Base-by-base conservation (phyloP, 805 yeast genomes). In the Starmerella floricola region DNA sequence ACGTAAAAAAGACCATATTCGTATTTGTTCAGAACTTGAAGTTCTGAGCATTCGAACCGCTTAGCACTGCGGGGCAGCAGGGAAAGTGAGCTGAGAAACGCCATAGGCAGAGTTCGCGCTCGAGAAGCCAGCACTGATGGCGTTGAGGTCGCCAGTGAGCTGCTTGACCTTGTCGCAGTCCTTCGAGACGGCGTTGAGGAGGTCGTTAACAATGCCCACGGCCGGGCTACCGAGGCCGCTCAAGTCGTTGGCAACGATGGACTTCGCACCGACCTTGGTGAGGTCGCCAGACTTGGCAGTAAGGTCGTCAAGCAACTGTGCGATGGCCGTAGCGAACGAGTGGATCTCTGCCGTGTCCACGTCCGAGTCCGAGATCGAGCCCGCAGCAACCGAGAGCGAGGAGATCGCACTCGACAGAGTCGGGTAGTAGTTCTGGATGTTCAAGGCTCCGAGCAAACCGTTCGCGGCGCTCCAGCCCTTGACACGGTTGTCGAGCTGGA, bases 371-470 rank as follows among this genome's bases (percentile, higher is more conserved):
- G 50, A n/a, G 19, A 42, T 23, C 21, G 40, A 19, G 26, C 35
- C 40, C 15, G 40, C 49, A 24, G 21, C 42, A 18, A 24, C 31
- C 31, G 42, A 33, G 4, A 52, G 49, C 23, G 48, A 36, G 17
- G 21, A 34, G 23, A 54, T 44, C 31, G 55, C 55, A 17, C 21
- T 15, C 31, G 46, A 41, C 31, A 56, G 40, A 13, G 49, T 39
- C 6, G 45, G 45, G 51, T 43, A 54, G 40, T 44, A 34, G 36
- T 38, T 35, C 55, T 57, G 61, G 43, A 57, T 56, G 34, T 41
- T 47, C 16, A 56, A 52, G 19, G 61, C 61, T 32, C 55, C 60
- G 10, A 17, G 16, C 16, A 56, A 42, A 8, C 34, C 34, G 13
- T 8, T n/a, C n/a, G 19, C 34, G 12, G 18, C 13, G 34, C 13